Evolutionary conservation across 306 rosid species (phyloP).

Genomic region (Trifolium subterraneum): DNA sequence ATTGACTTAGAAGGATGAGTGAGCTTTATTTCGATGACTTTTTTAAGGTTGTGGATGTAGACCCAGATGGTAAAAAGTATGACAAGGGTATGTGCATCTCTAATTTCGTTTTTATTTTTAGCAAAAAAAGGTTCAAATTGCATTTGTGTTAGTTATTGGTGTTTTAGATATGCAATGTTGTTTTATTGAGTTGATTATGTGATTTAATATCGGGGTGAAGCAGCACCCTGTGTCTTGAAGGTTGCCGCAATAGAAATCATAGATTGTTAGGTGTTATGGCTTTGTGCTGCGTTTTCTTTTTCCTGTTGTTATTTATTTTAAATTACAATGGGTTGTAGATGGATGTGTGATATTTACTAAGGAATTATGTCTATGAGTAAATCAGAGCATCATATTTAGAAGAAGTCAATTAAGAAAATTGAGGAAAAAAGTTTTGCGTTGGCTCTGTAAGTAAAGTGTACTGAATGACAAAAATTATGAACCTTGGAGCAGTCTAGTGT

Average conservation of each 20-base stretch:
- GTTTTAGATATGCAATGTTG: slow-evolving; percentile 9
- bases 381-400: neutral
- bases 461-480: neutral
- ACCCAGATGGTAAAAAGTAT: slow-evolving; percentile 90
- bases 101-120: neutral
- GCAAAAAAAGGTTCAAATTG: slow-evolving; percentile 3
- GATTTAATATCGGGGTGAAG: slow-evolving; percentile 20
- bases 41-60: slow-evolving; percentile 61
- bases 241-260: neutral
- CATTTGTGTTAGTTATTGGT: neutral
- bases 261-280: neutral
- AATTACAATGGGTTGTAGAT: neutral
- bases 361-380: neutral
- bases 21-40: slow-evolving; percentile 81
- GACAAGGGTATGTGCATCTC: slow-evolving; percentile 65
- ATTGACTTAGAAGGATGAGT: slow-evolving; percentile 56
- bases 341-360: neutral
- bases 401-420: neutral
- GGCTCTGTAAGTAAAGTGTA: slow-evolving; percentile 15
- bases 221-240: slow-evolving; percentile 7
- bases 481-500: neutral
- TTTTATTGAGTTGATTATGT: slow-evolving; percentile 24
- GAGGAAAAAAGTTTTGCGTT: slow-evolving; percentile 19
- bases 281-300: neutral
- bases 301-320: neutral